Base-by-base conservation (phyloP, 1,284 basidiomycete genomes). In the Ceratobasidium sp. region DNA sequence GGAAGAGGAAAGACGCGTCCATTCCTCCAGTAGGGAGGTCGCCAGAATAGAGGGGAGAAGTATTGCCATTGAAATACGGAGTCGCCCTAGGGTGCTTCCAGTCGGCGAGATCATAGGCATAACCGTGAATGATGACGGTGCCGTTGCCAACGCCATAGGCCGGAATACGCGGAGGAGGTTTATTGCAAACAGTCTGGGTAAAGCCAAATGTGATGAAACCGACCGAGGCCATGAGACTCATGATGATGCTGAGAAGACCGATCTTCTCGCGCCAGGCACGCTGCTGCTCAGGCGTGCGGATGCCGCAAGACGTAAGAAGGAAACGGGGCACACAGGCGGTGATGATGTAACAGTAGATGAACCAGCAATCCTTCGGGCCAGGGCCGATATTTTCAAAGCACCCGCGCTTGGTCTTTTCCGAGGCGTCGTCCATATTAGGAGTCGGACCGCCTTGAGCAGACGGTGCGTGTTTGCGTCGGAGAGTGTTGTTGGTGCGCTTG, bases 121-220 rank as follows among this genome's bases (percentile, higher is more conserved):
- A 92, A 3, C 97, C 97, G 79, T 99, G 92, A 78, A 98, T 93
- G 79, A 97, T 89, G 76, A 98, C 90, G 12, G 94, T 96, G 46
- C 87, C 88, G 46, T 87, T 90, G 72, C 89, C 89, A 76, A 97
- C 91, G 59, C 83, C 82, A 23, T 94, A 95, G 58, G 91, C 87
- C 76, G 91, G 89, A 84, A 88, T 96, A 18, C 94, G 89, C 69
- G 91, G 88, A 34, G 91, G 86, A 23, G 93, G 92, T 52, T 85
- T 91, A 45, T 95, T 94, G 80, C 97, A 99, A 41, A 99, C 96
- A 64, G 90, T 84, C 79, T 96, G 88, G 3, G 96, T 98, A 84
- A 99, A 99, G n/a, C 97, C 97, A 82, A 99, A 99, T 1, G 97
- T 99, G 79, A 99, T 86, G 87, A 96, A 99, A 81, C 96, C 97